phyloP scores from a whole-genome alignment of 768 basidiomycete species.

The Russula olivacea region DNA sequence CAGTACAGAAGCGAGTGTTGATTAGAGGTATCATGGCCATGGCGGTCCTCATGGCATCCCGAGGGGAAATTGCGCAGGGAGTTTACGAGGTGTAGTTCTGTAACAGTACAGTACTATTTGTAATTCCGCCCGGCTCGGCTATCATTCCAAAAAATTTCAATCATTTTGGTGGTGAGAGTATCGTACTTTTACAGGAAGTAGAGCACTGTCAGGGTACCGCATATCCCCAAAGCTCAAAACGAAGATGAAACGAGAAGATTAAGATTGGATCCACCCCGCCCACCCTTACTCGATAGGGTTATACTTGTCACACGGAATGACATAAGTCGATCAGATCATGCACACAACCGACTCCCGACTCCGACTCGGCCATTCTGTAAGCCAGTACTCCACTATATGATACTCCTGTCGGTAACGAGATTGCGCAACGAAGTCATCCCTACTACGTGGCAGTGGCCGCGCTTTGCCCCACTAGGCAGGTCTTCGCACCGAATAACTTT shows the following conservation, averaged over 20 bases:
- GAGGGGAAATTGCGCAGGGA: not conserved
- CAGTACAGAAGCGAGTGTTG: not conserved
- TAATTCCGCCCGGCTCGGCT: not conserved
- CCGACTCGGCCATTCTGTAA: no score
- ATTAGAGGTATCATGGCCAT: no score
- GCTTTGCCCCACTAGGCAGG: not conserved
- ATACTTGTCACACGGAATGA: not conserved
- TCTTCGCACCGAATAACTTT: no score
- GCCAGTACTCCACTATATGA: no score
- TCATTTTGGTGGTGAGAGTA: not conserved
- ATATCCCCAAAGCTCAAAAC: not conserved
- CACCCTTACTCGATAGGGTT: not conserved
- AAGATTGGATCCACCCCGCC: not conserved
- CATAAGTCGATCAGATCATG: not conserved
- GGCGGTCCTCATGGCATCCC: no score
- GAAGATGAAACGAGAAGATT: not conserved
- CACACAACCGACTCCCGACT: no score
- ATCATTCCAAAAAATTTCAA: not conserved
- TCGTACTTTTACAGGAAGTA: not conserved
- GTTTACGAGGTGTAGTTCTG: no score
- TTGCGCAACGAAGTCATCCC: not conserved
- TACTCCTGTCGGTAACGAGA: not conserved
- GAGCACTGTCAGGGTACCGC: not conserved
- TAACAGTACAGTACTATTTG: no score
- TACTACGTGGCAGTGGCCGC: not conserved